These are phyloP conservation scores for Lentinula edodes DNA, from an alignment of 768 basidiomycete genomes.

Conservation along the genomic window DNA sequence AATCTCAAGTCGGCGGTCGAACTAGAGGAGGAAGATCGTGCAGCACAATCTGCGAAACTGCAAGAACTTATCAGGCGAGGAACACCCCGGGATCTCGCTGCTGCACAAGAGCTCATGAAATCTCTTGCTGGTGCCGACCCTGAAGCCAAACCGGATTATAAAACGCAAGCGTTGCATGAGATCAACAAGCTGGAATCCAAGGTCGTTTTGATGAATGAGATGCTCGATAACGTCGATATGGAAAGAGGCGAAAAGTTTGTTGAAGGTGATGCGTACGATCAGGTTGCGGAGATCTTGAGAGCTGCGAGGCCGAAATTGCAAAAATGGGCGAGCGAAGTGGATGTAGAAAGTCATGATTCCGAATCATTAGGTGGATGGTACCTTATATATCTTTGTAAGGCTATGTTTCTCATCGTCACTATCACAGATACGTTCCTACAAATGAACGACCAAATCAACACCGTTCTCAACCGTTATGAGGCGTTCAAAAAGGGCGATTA, in stretches of 20 bases:
- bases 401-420: background rate
- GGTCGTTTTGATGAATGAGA: constrained; percentile 92
- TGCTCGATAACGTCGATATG: constrained; percentile 87
- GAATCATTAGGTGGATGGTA: constrained; percentile 69
- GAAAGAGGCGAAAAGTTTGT: constrained; percentile 73
- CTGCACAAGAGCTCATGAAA: constrained; percentile 98
- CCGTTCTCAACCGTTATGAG: constrained; percentile 83
- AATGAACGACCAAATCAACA: constrained; percentile 98
- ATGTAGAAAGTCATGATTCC: constrained; percentile 79
- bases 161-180: constrained; percentile 81
- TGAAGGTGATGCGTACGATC: constrained; percentile 91
- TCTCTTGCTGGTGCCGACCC: constrained; percentile 91
- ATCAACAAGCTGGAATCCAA: constrained; percentile 93
- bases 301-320: constrained; percentile 91
- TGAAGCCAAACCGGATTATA: constrained; percentile 91
- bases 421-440: constrained; percentile 83
- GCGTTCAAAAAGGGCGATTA: constrained; percentile 93
- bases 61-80: constrained; percentile 96
- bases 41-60: constrained; percentile 94
- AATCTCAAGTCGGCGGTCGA: constrained; percentile 94
- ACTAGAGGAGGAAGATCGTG: constrained; percentile 91
- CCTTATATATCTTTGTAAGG: background rate
- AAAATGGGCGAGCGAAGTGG: constrained; percentile 98
- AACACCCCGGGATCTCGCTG: constrained; percentile 90
- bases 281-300: constrained; percentile 81